Evolutionary conservation across 2,329 filamentous ascomycete genomes (phyloP), one percentile per base, ranked within the genome.

Genomic region (Fusarium incarnatum): DNA sequence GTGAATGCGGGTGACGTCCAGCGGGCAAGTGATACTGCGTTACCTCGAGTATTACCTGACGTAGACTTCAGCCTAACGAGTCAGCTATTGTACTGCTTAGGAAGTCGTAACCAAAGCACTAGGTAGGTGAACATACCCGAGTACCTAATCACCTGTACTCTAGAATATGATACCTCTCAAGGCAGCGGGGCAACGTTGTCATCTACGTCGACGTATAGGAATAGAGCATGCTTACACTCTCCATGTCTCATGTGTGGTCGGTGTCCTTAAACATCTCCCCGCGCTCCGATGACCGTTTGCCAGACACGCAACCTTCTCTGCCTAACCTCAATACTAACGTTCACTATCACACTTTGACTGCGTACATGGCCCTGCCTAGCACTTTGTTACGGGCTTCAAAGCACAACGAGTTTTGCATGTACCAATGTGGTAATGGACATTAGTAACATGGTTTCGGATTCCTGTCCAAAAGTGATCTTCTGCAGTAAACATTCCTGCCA

Each of bases 291-390:
- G 32, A 32, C 15, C 20, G 23, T 27, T 18, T 22, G 23, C 53
- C 42, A 46, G 52, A 68, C 50, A 57, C 68, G 64, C 68, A 70
- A 71, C 55, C 59, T 40, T 16, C n/a, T 54, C 56, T 70, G 52
- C 68, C 67, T 68, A 40, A 40, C 42, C 23, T 20, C 40, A 12
- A 30, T 42, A 45, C 23, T 18, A 9, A 25, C 22, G 15, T 47
- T 45, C n/a, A 42, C 18, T 16, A 40, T 20, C 25, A 44, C 23
- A 46, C 22, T 32, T 50, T 41, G 30, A 34, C 40, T 72, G 58
- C 70, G 71, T 68, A 52, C 64, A 66, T 32, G 16, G 59, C 47
- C 58, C 60, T 73, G 63, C 72, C 72, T 72, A 53, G 58, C 56
- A 52, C 54, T 50, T 27, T 37, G 16, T 22, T 25, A 41, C n/a